Percentiles rank a stretch among this genome's conserved stretches.
phyloP scores from a whole-genome alignment of 192 early-diverging fungal genomes.

The Backusella luteola region DNA sequence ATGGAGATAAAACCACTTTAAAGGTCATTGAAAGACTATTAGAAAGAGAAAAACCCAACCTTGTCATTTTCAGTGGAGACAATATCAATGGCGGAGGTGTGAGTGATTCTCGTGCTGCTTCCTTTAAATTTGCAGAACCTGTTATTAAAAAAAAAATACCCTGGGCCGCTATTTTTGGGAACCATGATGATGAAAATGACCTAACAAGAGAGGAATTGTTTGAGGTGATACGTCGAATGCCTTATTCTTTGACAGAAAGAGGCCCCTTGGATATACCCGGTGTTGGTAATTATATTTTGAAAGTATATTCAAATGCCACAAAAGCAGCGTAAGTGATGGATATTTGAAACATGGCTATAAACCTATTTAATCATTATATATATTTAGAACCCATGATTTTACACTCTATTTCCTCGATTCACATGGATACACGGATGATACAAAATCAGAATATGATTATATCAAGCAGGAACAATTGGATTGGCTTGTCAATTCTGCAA shows the following conservation, averaged over 20 bases:
- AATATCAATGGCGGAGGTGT: constrained; percentile 39
- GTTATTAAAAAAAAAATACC: constrained; percentile 6
- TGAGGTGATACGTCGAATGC: constrained; percentile 35
- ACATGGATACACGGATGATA: constrained; percentile 32
- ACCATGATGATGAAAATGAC: constrained; percentile 47
- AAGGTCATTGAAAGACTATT: constrained; percentile 40
- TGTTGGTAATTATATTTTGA: constrained; percentile 40
- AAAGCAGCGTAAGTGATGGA: background rate
- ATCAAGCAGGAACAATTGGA: constrained; percentile 46
- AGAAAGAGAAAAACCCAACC: constrained; percentile 41
- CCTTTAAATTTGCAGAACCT: constrained; percentile 23
- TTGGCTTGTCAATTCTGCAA: constrained; percentile 39
- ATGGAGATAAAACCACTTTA: constrained; percentile 40
- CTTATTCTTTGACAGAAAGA: constrained; percentile 36
- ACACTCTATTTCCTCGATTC: constrained; percentile 48
- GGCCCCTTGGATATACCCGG: constrained; percentile 41
- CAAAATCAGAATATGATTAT: constrained; percentile 37
- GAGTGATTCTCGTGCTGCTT: constrained; percentile 25
- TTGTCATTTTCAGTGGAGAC: constrained; percentile 47
- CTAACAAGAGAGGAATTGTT: constrained; percentile 43
- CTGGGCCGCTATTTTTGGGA: constrained; percentile 45
- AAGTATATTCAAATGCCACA: constrained; percentile 24
- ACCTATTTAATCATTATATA: background rate
- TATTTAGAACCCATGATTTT: constrained; percentile 23
- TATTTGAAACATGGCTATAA: background rate